phyloP scores from a whole-genome alignment of 192 early-diverging fungal genomes.

The Backusella luteola region DNA sequence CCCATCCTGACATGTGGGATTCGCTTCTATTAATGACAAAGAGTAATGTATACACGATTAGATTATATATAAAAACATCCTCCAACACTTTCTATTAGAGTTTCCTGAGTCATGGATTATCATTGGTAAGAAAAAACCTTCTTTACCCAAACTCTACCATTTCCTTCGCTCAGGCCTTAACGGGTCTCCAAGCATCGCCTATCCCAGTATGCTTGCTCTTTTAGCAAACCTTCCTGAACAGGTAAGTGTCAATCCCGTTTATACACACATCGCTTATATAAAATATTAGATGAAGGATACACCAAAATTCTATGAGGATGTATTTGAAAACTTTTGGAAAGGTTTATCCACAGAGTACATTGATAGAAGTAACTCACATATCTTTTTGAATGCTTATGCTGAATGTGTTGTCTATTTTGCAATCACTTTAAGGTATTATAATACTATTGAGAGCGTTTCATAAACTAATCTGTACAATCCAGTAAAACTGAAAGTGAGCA shows the following conservation, averaged over 20 bases:
- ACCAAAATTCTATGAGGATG: constrained; percentile 47
- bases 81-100: constrained; percentile 15
- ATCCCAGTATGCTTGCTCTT: constrained; percentile 76
- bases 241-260: constrained; percentile 20
- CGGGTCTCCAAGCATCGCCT: constrained; percentile 64
- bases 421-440: constrained; percentile 36
- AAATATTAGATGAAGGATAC: constrained; percentile 16
- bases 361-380: constrained; percentile 42
- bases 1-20: constrained; percentile 86
- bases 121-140: constrained; percentile 55
- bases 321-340: constrained; percentile 65
- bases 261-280: neutral
- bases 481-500: constrained; percentile 9
- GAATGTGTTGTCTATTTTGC: constrained; percentile 66
- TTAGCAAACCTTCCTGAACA: constrained; percentile 61
- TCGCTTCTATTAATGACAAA: constrained; percentile 77
- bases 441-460: too few species aligned
- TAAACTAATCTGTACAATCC: neutral
- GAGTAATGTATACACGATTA: constrained; percentile 16
- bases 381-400: constrained; percentile 60
- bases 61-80: neutral
- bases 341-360: constrained; percentile 48
- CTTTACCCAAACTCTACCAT: constrained; percentile 60
- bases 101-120: constrained; percentile 64
- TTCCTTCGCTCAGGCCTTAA: constrained; percentile 67